These are phyloP conservation scores for Plectosphaerella sp. DNA, from an alignment of 2,329 filamentous ascomycete genomes.

Conservation along the genomic window DNA sequence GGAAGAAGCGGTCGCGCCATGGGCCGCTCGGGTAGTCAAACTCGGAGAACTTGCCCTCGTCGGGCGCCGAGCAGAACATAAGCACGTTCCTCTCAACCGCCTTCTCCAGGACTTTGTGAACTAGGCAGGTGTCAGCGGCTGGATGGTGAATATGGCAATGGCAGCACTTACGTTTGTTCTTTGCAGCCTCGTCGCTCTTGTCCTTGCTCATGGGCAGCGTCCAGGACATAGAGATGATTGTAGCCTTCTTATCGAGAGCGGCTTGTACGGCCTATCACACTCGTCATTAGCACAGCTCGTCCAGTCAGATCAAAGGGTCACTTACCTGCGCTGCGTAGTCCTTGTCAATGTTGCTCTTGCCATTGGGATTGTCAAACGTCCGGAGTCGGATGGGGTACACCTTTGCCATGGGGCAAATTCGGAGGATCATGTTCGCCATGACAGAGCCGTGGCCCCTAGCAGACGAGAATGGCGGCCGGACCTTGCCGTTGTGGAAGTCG, in stretches of 20 bases:
- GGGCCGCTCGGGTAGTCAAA: conserved; percentile 11
- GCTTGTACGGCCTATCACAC: conserved; percentile 20
- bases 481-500: conserved; percentile 12
- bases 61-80: conserved; percentile 31
- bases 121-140: not conserved
- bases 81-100: conserved; percentile 23
- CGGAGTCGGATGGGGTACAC: conserved; percentile 17
- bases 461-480: conserved; percentile 22
- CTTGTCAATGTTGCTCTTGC: not conserved
- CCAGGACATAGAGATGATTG: conserved; percentile 34
- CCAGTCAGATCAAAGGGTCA: not conserved
- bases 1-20: conserved; percentile 13
- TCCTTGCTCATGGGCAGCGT: conserved; percentile 17
- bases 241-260: conserved; percentile 21
- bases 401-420: conserved; percentile 19
- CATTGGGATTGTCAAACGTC: not conserved
- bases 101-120: conserved; percentile 6
- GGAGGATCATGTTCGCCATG: conserved; percentile 20
- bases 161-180: not conserved
- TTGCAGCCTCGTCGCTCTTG: not conserved
- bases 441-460: conserved; percentile 18
- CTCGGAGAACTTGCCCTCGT: conserved; percentile 17
- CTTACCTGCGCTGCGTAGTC: not conserved
- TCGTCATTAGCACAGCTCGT: not conserved
- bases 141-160: not conserved